phyloP scores from a whole-genome alignment of 139 green algal genomes.

The Edaphochlamys debaryana region DNA sequence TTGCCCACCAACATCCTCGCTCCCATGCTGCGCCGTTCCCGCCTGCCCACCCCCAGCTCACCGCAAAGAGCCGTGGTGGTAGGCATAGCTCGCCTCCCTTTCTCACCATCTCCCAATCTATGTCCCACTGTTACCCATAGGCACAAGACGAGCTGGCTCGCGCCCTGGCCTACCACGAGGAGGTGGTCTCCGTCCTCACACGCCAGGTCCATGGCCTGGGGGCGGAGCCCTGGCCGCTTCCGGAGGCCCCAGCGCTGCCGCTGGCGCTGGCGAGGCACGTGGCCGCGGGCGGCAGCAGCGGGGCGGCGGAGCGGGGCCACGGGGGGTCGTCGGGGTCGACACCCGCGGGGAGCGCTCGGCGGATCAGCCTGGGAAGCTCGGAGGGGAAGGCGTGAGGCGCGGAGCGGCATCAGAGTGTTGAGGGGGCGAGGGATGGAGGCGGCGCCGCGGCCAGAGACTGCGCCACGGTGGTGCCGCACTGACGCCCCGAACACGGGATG shows the following conservation, averaged over 20 bases:
- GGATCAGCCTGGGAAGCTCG: too few relatives aligned
- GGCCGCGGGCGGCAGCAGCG: too few relatives aligned
- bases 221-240: constrained; percentile 6
- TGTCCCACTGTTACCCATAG: not conserved
- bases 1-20: not conserved
- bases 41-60: not conserved
- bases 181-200: not conserved
- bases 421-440: too few relatives aligned
- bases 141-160: constrained; percentile 18
- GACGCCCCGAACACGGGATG: too few relatives aligned
- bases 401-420: too few relatives aligned
- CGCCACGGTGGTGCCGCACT: too few relatives aligned
- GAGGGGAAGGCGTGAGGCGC: too few relatives aligned
- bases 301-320: too few relatives aligned
- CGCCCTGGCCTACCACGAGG: constrained; percentile 6
- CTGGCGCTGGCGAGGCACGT: not conserved
- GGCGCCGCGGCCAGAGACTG: too few relatives aligned
- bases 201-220: constrained; percentile 14
- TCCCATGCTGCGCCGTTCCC: not conserved
- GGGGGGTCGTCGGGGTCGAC: too few relatives aligned
- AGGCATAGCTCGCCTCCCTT: not conserved
- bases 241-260: constrained; percentile 11
- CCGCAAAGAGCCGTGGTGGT: not conserved
- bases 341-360: too few relatives aligned
- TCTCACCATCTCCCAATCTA: not conserved